These are phyloP conservation scores for Carpinus fangiana DNA, from an alignment of 306 rosid species.

Conservation along the genomic window DNA sequence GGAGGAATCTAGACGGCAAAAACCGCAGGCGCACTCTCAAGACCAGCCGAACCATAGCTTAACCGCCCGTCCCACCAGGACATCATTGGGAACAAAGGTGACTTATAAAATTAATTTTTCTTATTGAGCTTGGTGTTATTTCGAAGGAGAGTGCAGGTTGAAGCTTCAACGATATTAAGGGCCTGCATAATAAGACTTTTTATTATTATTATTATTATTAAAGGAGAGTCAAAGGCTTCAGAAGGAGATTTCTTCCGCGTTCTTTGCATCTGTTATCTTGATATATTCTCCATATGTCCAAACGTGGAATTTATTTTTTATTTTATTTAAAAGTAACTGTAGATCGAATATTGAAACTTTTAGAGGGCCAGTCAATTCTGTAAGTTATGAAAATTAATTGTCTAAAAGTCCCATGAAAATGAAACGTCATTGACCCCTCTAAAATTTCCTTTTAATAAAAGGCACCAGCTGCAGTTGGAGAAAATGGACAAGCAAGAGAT, in stretches of 20 bases:
- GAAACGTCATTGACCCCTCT: neutral
- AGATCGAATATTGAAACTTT: neutral
- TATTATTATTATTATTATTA: no score
- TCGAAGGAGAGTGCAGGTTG: neutral
- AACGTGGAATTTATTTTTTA: neutral
- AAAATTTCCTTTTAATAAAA: neutral
- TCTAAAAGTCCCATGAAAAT: neutral
- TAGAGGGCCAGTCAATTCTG: neutral
- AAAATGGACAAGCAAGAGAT: no score
- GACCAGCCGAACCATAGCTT: no score
- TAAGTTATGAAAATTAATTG: neutral
- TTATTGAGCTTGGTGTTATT: neutral
- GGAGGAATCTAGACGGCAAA: no score
- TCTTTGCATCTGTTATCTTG: neutral
- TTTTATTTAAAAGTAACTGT: neutral
- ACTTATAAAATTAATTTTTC: no score
- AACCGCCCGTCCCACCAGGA: no score
- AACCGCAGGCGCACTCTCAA: no score
- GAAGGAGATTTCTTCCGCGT: neutral
- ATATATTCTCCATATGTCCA: neutral
- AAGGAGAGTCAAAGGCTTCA: no score
- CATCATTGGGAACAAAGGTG: no score
- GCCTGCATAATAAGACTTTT: no score
- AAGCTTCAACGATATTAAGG: neutral
- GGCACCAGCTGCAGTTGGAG: neutral